phyloP scores from a whole-genome alignment of 805 yeast genomes.

The Ogataea sp. region DNA sequence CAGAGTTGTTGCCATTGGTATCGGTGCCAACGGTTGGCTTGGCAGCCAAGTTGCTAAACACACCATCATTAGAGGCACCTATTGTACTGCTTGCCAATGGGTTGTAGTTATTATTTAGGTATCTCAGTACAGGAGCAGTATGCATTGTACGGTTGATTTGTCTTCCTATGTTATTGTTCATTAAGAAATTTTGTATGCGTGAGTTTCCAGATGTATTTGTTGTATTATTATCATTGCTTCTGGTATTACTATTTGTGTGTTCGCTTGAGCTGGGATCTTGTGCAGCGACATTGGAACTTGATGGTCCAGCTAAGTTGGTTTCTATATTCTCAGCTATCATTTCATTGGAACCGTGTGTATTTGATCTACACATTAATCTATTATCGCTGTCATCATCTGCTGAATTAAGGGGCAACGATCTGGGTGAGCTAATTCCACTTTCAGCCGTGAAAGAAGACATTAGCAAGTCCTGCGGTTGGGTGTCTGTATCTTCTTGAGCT shows the following conservation, averaged over 20 bases:
- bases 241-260: not conserved
- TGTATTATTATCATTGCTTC: not conserved
- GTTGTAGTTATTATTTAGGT: slow-evolving; percentile 18
- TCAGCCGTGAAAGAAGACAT: not conserved
- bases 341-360: not conserved
- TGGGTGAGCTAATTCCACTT: not conserved
- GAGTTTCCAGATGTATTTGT: not conserved
- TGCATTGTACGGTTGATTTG: slow-evolving; percentile 7
- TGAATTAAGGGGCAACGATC: not conserved
- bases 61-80: slow-evolving; percentile 62
- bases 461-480: not conserved
- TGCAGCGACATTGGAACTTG: too few relatives aligned
- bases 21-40: slow-evolving; percentile 52
- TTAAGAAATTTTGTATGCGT: not conserved
- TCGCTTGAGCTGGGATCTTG: too few relatives aligned
- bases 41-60: slow-evolving; percentile 84
- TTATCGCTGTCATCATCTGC: not conserved
- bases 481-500: not conserved
- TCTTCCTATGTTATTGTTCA: not conserved
- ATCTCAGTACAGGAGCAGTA: slow-evolving; percentile 24
- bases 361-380: not conserved
- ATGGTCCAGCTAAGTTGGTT: not conserved
- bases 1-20: slow-evolving; percentile 31
- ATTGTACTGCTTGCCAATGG: slow-evolving; percentile 2
- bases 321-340: not conserved